These are phyloP conservation scores for Rhodotorula kratochvilovae DNA, from an alignment of 768 basidiomycete species.

Conservation along the genomic window DNA sequence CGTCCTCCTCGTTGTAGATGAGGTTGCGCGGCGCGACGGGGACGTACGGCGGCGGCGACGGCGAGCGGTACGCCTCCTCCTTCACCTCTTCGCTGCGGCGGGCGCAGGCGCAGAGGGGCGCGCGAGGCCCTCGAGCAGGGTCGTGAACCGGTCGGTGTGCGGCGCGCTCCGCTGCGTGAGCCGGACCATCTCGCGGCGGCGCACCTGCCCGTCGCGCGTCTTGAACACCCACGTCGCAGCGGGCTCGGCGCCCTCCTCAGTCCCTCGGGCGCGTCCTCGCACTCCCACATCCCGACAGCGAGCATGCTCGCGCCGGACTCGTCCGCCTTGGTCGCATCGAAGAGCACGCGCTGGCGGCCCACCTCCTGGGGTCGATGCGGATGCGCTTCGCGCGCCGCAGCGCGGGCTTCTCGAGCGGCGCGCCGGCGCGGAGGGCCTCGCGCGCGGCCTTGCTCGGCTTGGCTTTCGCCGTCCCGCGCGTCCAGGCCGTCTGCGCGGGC, in stretches of 20 bases:
- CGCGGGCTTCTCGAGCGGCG: not conserved
- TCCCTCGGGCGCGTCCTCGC: slow-evolving; percentile 9
- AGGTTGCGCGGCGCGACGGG: slow-evolving; percentile 26
- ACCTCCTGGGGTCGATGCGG: slow-evolving; percentile 33
- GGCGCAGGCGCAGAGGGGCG: not conserved
- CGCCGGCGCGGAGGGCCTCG: slow-evolving; percentile 5
- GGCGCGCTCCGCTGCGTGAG: slow-evolving; percentile 10
- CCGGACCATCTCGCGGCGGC: slow-evolving; percentile 13
- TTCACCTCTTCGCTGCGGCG: not conserved
- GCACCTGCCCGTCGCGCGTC: slow-evolving; percentile 19
- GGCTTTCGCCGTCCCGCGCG: slow-evolving; percentile 20
- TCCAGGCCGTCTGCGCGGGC: slow-evolving; percentile 28
- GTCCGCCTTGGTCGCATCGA: not conserved
- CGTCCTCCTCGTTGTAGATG: slow-evolving; percentile 39
- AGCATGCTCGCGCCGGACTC: not conserved
- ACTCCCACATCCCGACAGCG: slow-evolving; percentile 31
- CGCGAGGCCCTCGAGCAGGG: slow-evolving; percentile 19
- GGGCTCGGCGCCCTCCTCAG: not conserved
- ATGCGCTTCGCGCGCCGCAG: slow-evolving; percentile 24
- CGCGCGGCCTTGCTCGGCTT: slow-evolving; percentile 21
- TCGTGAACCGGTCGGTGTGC: slow-evolving; percentile 30
- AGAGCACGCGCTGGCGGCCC: slow-evolving; percentile 22
- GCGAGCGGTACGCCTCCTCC: not conserved
- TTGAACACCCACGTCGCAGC: slow-evolving; percentile 33
- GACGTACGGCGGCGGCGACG: slow-evolving; percentile 34